Percentiles rank a stretch among this genome's conserved stretches.
These are phyloP conservation scores for Rhodomyrtus tomentosa DNA, from an alignment of 345 rosid genomes.

Conservation along the genomic window DNA sequence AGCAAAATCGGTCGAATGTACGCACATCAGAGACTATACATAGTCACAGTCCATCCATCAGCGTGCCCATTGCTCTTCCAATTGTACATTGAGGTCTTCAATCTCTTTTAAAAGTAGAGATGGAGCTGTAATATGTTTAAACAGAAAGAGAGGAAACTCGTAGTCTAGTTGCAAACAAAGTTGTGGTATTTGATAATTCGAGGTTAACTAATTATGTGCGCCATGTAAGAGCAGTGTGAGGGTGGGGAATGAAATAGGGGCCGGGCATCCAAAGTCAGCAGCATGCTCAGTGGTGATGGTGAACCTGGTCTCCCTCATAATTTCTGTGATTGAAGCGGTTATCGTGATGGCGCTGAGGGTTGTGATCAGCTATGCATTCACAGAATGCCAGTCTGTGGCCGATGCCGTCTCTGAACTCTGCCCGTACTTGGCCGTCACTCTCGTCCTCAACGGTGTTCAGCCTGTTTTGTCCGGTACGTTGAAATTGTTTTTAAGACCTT, in stretches of 20 bases:
- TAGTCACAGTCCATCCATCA: not conserved
- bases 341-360: constrained; percentile 15
- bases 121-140: not conserved
- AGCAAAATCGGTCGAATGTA: not conserved
- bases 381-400: constrained; percentile 20
- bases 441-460: constrained; percentile 29
- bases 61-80: not conserved
- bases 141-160: not conserved
- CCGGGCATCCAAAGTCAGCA: constrained; percentile 28
- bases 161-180: not conserved
- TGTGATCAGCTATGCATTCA: constrained; percentile 36
- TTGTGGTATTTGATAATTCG: not conserved
- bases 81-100: not conserved
- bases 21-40: not conserved
- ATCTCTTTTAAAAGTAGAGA: not conserved
- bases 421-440: constrained; percentile 21
- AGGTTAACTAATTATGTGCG: not conserved
- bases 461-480: constrained; percentile 28
- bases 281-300: constrained; percentile 21
- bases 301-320: constrained; percentile 10
- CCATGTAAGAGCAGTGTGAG: constrained; percentile 14
- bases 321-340: constrained; percentile 13
- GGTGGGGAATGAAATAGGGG: constrained; percentile 37
- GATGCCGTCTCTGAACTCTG: constrained; percentile 26
- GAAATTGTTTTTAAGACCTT: not conserved